Evolutionary conservation across 192 early-diverging fungal species (phyloP).

Genomic region (Backusella morwellensis): DNA sequence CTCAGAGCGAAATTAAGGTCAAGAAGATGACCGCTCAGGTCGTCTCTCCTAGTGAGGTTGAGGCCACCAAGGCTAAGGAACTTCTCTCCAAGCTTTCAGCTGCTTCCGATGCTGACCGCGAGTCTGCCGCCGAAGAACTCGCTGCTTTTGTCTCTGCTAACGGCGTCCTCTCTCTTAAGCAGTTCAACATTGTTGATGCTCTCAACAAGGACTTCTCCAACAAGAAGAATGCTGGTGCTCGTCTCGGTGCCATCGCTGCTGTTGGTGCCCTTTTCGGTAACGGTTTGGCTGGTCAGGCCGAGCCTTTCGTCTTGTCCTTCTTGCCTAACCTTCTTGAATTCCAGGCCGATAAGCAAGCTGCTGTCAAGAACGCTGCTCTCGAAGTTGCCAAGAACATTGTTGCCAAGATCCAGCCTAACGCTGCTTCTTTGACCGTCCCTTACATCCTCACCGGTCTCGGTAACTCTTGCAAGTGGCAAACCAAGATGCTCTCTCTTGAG

Average conservation of each 20-base stretch:
- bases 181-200: conserved; percentile 56
- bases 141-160: conserved; percentile 47
- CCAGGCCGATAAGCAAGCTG: conserved; percentile 54
- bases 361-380: conserved; percentile 42
- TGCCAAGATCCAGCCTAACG: conserved; percentile 42
- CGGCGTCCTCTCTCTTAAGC: conserved; percentile 56
- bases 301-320: conserved; percentile 65
- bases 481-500: conserved; percentile 55
- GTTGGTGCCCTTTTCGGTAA: conserved; percentile 54
- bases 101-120: conserved; percentile 31
- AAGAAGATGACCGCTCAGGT: conserved; percentile 25
- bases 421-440: conserved; percentile 57
- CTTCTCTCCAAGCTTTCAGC: conserved; percentile 25
- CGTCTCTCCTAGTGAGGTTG: conserved; percentile 6
- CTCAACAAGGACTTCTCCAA: conserved; percentile 58
- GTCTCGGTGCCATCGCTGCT: conserved; percentile 61
- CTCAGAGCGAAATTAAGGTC: conserved; percentile 17
- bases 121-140: conserved; percentile 27
- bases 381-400: conserved; percentile 45
- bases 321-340: conserved; percentile 62
- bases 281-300: conserved; percentile 48
- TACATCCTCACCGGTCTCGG: conserved; percentile 62
- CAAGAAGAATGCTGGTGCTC: conserved; percentile 67
- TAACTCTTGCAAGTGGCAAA: conserved; percentile 77
- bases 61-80: conserved; percentile 27